Conservation (phyloP, 1,139 yeast species). For the Blastobotrys capitulatus region DNA sequence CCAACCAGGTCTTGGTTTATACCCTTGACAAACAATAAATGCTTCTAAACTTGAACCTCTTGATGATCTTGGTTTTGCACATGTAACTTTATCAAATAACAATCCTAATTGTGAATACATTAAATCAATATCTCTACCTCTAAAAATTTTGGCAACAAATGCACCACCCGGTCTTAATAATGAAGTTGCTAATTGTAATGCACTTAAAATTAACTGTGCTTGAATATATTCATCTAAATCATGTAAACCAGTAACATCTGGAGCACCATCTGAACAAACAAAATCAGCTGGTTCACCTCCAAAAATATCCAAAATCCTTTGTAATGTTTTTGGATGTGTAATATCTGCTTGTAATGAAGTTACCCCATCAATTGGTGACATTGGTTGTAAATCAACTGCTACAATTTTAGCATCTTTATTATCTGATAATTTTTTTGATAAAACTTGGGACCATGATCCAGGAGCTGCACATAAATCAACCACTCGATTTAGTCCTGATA, state of each 20-base stretch:
- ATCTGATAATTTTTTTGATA: slow-evolving; percentile 39
- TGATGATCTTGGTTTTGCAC: slow-evolving; percentile 94
- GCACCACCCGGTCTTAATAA: slow-evolving; percentile 82
- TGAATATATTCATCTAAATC: slow-evolving; percentile 96
- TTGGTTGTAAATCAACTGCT: slow-evolving; percentile 94
- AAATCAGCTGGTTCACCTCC: slow-evolving; percentile 93
- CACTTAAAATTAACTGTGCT: slow-evolving; percentile 87
- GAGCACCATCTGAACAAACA: slow-evolving; percentile 97
- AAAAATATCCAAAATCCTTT: slow-evolving; percentile 67
- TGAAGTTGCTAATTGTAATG: slow-evolving; percentile 85
- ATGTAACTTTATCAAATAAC: slow-evolving; percentile 76
- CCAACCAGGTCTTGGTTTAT: slow-evolving; percentile 80
- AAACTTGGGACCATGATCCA: slow-evolving; percentile 97
- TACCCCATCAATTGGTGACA: slow-evolving; percentile 90
- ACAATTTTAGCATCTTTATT: slow-evolving; percentile 58
- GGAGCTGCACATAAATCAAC: slow-evolving; percentile 99
- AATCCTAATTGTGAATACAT: slow-evolving; percentile 83
- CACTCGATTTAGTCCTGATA: slow-evolving; percentile 69
- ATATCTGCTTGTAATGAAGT: slow-evolving; percentile 92
- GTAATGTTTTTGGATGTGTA: slow-evolving; percentile 86
- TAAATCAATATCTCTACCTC: slow-evolving; percentile 93
- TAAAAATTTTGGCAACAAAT: slow-evolving; percentile 91
- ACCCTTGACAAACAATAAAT: slow-evolving; percentile 86
- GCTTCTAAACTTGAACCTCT: slow-evolving; percentile 93
- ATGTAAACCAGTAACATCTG: slow-evolving; percentile 96